Evolutionary conservation across 176 grass and related monocot species (phyloP).

Genomic region (Lolium perenne): DNA sequence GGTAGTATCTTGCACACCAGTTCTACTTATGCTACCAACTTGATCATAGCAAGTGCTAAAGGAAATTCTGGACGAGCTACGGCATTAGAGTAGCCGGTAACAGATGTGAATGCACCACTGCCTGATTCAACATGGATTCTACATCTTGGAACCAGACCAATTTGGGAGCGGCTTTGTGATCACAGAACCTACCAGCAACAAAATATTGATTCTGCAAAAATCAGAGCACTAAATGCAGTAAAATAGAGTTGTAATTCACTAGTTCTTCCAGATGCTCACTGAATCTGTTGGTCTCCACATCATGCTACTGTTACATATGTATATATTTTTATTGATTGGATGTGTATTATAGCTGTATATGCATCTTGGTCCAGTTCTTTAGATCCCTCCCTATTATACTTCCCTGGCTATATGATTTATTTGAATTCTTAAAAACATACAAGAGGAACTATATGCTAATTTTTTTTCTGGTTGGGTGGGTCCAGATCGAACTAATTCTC

Average conservation of each 20-base stretch:
- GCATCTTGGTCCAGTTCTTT: not conserved
- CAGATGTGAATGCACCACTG: too few species aligned
- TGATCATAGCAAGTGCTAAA: constrained; percentile 13
- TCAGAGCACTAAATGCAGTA: too few species aligned
- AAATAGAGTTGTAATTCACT: too few species aligned
- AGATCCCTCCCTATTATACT: not conserved
- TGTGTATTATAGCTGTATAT: not conserved
- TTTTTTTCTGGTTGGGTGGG: constrained; percentile 28
- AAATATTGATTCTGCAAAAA: too few species aligned
- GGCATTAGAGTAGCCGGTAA: too few species aligned
- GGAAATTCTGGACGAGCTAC: too few species aligned
- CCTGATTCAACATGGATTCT: too few species aligned
- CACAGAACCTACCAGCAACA: too few species aligned
- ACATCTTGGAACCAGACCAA: too few species aligned
- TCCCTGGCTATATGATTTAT: not conserved
- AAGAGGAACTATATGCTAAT: constrained; percentile 26
- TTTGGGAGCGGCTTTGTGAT: too few species aligned
- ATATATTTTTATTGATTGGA: not conserved
- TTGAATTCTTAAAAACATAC: constrained; percentile 8
- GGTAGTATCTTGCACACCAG: constrained; percentile 50
- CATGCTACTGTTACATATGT: constrained; percentile 13
- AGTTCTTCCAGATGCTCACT: too few species aligned
- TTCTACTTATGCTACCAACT: constrained; percentile 47
- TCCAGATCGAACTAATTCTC: constrained; percentile 56
- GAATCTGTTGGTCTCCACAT: constrained; percentile 5